Evolutionary conservation across 2,329 filamentous ascomycete species (phyloP).

Genomic region (Phaeoacremonium minimum): DNA sequence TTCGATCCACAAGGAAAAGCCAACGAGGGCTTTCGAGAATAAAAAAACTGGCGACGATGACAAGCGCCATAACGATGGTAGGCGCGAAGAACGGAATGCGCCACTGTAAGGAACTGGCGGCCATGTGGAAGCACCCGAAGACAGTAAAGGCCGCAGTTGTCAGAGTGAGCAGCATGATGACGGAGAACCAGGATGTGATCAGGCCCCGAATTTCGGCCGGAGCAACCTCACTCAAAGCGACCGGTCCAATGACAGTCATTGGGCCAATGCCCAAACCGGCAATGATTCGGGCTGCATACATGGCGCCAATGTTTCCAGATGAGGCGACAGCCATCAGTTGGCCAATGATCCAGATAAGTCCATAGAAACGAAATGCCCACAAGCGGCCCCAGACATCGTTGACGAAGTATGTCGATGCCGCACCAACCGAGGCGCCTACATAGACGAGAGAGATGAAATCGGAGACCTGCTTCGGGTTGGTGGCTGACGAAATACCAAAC

Average conservation of each 20-base stretch:
- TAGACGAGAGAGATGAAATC: conserved; percentile 11
- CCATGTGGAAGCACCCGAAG: conserved; percentile 25
- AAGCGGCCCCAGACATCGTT: conserved; percentile 32
- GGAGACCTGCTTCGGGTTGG: conserved; percentile 7
- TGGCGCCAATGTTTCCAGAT: conserved; percentile 16
- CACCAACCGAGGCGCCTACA: conserved; percentile 19
- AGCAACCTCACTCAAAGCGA: conserved; percentile 33
- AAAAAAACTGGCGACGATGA: conserved; percentile 22
- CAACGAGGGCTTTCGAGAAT: conserved; percentile 26
- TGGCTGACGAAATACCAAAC: conserved; percentile 10
- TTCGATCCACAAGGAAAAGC: conserved; percentile 19
- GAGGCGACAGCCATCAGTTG: conserved; percentile 25
- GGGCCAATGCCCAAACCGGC: conserved; percentile 31
- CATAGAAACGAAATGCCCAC: conserved; percentile 33
- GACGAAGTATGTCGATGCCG: conserved; percentile 27
- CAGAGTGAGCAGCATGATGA: conserved; percentile 28
- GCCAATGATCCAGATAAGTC: conserved; percentile 24
- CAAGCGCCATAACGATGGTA: conserved; percentile 19
- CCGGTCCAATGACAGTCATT: conserved; percentile 28
- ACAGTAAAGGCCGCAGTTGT: conserved; percentile 25
- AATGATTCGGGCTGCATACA: conserved; percentile 31
- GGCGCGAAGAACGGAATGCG: conserved; percentile 25
- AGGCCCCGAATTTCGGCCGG: conserved; percentile 32
- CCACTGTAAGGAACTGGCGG: conserved; percentile 15
- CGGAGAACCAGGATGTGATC: conserved; percentile 28